phyloP scores from a whole-genome alignment of 306 rosid genomes.

The Cicer judaicum region DNA sequence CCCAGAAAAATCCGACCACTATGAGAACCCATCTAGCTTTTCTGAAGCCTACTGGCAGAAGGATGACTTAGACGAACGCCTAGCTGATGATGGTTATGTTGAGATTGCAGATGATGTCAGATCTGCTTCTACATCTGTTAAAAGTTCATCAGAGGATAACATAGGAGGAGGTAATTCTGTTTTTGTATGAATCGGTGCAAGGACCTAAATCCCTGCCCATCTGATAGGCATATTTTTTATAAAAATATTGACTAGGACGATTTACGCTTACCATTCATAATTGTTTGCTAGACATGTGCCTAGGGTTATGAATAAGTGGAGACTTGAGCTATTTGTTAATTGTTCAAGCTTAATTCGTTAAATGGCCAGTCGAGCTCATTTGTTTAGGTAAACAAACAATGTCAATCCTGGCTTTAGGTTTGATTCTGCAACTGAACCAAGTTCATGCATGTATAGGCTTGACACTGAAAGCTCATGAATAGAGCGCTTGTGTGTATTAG shows the following conservation, averaged over 20 bases:
- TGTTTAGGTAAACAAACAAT: not conserved
- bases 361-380: not conserved
- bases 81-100: conserved; percentile 59
- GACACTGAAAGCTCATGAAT: not conserved
- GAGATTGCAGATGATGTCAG: conserved; percentile 60
- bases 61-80: conserved; percentile 59
- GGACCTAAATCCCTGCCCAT: conserved; percentile 65
- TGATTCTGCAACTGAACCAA: not conserved
- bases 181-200: conserved; percentile 63
- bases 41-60: conserved; percentile 56
- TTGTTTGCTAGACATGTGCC: not conserved
- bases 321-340: not conserved
- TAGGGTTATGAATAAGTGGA: not conserved
- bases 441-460: not conserved
- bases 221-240: conserved; percentile 58
- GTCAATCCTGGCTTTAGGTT: not conserved
- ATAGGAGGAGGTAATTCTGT: conserved; percentile 57
- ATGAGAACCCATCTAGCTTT: conserved; percentile 54
- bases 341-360: not conserved
- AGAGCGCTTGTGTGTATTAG: not conserved
- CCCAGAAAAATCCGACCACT: conserved; percentile 57
- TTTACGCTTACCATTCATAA: not conserved
- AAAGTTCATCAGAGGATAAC: conserved; percentile 68
- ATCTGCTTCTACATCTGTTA: conserved; percentile 66
- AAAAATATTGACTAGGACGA: conserved; percentile 48